Conservation (phyloP, 768 basidiomycete species). For the Boletus reticuloceps region DNA sequence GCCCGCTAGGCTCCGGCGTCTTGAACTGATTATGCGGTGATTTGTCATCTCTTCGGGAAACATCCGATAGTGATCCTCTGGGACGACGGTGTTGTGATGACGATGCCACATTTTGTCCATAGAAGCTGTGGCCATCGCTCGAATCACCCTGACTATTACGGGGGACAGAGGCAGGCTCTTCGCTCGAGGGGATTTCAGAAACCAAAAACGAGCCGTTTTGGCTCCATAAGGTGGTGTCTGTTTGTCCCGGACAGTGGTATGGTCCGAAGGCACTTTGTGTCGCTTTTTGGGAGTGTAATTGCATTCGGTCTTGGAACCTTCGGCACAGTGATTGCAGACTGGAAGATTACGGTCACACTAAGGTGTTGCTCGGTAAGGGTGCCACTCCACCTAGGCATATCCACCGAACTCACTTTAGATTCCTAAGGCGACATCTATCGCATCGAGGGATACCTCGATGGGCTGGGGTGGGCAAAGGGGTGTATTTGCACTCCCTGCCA, state of each 20-base stretch:
- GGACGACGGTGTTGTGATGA: slow-evolving; percentile 27
- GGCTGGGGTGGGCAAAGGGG: slow-evolving; percentile 70
- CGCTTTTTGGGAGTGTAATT: slow-evolving; percentile 75
- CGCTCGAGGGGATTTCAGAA: slow-evolving; percentile 37
- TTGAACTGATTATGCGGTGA: slow-evolving; percentile 15
- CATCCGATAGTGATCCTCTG: slow-evolving; percentile 25
- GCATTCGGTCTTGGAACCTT: slow-evolving; percentile 54
- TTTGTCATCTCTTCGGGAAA: slow-evolving; percentile 14
- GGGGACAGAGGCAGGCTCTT: slow-evolving; percentile 22
- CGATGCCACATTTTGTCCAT: slow-evolving; percentile 46
- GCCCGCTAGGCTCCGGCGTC: slow-evolving; percentile 27
- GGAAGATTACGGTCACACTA: slow-evolving; percentile 75
- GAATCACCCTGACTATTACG: slow-evolving; percentile 24
- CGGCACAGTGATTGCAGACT: slow-evolving; percentile 62
- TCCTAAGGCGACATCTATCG: slow-evolving; percentile 64
- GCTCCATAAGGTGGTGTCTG: slow-evolving; percentile 40
- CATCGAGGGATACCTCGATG: slow-evolving; percentile 74
- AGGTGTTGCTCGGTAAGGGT: slow-evolving; percentile 2
- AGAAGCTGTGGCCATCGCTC: slow-evolving; percentile 40
- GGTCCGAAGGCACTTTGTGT: slow-evolving; percentile 50
- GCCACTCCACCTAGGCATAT: not conserved
- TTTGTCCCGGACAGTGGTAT: slow-evolving; percentile 35
- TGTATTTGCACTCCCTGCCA: slow-evolving; percentile 67
- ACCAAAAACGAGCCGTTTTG: slow-evolving; percentile 50
- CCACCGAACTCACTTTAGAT: slow-evolving; percentile 49